Base-by-base conservation (phyloP, 192 early-diverging fungal genomes). In the Coemansia sp. region DNA sequence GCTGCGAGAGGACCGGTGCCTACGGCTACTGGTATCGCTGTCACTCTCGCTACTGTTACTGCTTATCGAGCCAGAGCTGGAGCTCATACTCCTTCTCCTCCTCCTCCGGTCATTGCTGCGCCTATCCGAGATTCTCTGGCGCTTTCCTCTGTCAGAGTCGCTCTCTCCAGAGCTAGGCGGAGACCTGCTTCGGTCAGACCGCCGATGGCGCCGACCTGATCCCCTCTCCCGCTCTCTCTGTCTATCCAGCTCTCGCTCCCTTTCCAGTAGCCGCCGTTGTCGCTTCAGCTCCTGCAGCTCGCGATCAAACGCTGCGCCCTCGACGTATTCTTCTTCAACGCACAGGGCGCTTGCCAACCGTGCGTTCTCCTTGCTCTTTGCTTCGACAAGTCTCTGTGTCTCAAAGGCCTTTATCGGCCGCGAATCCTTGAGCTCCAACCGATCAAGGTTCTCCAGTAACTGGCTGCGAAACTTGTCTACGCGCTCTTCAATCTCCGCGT, bases 271-370 rank as follows among this genome's bases (percentile, higher is more conserved):
- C 14, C 61, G 62, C 42, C 65, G 66, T 31, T 73, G 64, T 2
- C 77, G 62, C 29, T 43, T 69, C 53, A 91, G 72, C 20, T 93
- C 92, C 42, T 79, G 68, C 68, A 93, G 87, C 82, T 83, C 81
- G 25, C 66, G 67, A 35, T 83, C 81, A 66, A 96, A 96, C 9
- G 93, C 88, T 20, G 86, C 86, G 19, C 94, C 93, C 59, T 93
- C 89, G 1, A 87, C 85, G 79, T 90, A 84, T 35, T 86, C 79
- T 2, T 82, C 83, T 0, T 73, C 66, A 8, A 97, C 91, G 12
- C 89, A 86, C 49, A 97, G 70, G 1, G 93, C 95, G 1, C 54
- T 66, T 36, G 84, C 86, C 68, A 93, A 65, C 67, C 80, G 77
- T 29, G 74, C 76, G 70, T 95, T 92, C 51, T 91, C 84, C 64